Evolutionary conservation across 2,329 filamentous ascomycete species (phyloP), one percentile per base, ranked within the genome.

Genomic region (Arthroderma uncinatum): DNA sequence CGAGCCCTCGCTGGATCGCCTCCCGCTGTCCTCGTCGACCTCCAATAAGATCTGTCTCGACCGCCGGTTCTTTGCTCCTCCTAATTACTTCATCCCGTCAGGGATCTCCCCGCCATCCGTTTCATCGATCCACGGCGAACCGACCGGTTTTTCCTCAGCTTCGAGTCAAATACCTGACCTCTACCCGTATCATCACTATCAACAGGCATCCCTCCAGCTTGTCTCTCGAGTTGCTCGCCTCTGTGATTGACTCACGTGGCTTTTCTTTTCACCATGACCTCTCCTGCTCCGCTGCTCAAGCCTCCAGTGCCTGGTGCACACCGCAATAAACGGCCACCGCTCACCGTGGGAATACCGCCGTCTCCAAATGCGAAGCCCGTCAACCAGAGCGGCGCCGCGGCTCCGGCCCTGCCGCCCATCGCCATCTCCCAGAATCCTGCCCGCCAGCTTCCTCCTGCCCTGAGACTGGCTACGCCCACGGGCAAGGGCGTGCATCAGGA

Each of bases 281-380:
- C 86, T 53, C 84, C 87, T 55, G 87, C 85, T 55, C 47, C 47
- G 60, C 82, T 94, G 58, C 84, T 95, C 57, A 86, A 89, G 60
- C 87, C 89, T 56, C 89, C 89, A 60, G 84, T 94, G 57, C 87
- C 86, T 39, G 87, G 88, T 62, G 78, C 77, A 62, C 80, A 83
- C 64, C 79, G 79, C 61, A 79, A 78, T 64, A 76, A 79, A 62
- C 79, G 86, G 55, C 89, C 89, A 28, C 84, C 87, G 65, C 80
- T 97, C 58, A 92, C 90, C 47, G 82, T 97, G 57, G 88, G 91
- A 48, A 97, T 97, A 58, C 92, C 92, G 37, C 84, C 87, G 0
- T 95, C 89, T 36, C 88, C 89, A 53, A 92, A 83, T 73, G 85
- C 79, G 61, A 89, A 91, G 71, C 84, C 91, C 1, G 82, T 93